Conservation (phyloP, 2,329 filamentous ascomycete species). For the Plectosphaerella sp. region DNA sequence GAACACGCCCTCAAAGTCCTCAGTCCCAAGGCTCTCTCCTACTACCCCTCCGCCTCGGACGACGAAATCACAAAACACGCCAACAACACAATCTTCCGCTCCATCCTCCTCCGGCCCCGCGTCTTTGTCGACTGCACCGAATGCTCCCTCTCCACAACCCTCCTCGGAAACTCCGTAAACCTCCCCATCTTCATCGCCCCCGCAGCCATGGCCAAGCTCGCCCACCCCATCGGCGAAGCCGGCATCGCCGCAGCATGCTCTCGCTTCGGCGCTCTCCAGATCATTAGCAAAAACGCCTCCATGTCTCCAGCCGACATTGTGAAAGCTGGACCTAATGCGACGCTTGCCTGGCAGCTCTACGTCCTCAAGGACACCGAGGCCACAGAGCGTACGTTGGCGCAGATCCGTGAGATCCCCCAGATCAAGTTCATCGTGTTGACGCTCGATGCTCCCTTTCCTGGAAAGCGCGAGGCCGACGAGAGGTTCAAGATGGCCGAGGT, state of each 20-base stretch:
- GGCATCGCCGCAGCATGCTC: conserved; percentile 71
- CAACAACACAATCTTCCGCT: conserved; percentile 70
- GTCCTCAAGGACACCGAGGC: conserved; percentile 65
- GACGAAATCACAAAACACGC: conserved; percentile 70
- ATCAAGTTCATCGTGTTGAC: conserved; percentile 34
- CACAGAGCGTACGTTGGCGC: conserved; percentile 26
- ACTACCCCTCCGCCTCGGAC: conserved; percentile 80
- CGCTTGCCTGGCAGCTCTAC: conserved; percentile 86
- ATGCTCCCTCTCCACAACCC: conserved; percentile 65
- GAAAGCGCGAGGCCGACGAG: conserved; percentile 54
- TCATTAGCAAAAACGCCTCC: conserved; percentile 78
- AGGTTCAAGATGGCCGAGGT: conserved; percentile 46
- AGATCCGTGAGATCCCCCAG: conserved; percentile 68
- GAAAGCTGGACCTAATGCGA: conserved; percentile 57
- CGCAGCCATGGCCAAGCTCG: conserved; percentile 76
- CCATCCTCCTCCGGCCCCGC: conserved; percentile 73
- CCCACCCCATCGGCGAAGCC: conserved; percentile 69
- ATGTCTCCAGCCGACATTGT: conserved; percentile 82
- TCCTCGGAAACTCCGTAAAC: conserved; percentile 63
- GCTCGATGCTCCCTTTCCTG: conserved; percentile 26
- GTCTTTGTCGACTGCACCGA: conserved; percentile 75
- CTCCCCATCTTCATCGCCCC: conserved; percentile 74
- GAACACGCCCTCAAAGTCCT: conserved; percentile 67
- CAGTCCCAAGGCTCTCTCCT: conserved; percentile 75
- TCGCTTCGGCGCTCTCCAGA: conserved; percentile 66